phyloP scores from a whole-genome alignment of 148 eudicot species.

The Camellia granthamiana region DNA sequence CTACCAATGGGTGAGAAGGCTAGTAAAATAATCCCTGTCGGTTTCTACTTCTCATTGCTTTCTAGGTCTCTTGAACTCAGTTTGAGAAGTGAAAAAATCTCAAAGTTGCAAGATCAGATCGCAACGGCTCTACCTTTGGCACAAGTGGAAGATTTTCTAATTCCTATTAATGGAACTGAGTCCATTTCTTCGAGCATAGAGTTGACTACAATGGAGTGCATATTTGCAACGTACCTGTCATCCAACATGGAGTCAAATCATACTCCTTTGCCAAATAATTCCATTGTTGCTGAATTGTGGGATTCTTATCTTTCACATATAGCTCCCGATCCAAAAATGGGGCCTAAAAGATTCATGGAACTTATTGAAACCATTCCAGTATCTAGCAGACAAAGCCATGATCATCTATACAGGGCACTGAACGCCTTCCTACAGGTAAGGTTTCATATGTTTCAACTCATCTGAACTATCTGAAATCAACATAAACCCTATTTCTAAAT shows the following conservation, averaged over 20 bases:
- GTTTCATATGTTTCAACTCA: not conserved
- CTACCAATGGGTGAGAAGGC: slow-evolving; percentile 51
- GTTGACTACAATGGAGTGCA: slow-evolving; percentile 51
- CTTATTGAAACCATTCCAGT: slow-evolving; percentile 68
- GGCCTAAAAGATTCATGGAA: slow-evolving; percentile 42
- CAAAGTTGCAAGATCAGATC: slow-evolving; percentile 55
- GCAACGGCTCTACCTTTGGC: slow-evolving; percentile 58
- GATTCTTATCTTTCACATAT: slow-evolving; percentile 58
- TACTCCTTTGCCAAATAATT: slow-evolving; percentile 33
- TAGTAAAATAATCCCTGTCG: slow-evolving; percentile 59
- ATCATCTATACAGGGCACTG: slow-evolving; percentile 71
- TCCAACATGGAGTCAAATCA: slow-evolving; percentile 33
- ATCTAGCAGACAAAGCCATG: slow-evolving; percentile 66
- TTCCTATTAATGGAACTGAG: slow-evolving; percentile 25
- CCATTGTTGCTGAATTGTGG: slow-evolving; percentile 75
- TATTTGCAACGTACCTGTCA: slow-evolving; percentile 50
- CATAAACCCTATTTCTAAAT: not conserved
- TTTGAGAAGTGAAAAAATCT: slow-evolving; percentile 26
- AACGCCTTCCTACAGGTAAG: slow-evolving; percentile 60
- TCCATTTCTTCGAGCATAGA: slow-evolving; percentile 39
- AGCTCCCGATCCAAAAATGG: slow-evolving; percentile 48
- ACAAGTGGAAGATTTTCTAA: slow-evolving; percentile 65
- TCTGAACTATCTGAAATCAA: not conserved
- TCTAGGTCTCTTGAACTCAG: slow-evolving; percentile 54
- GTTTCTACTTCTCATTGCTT: slow-evolving; percentile 75